Evolutionary conservation across 164 flowering plant species (phyloP), one percentile per base, ranked within the genome.

Genomic region (Malania oleifera): DNA sequence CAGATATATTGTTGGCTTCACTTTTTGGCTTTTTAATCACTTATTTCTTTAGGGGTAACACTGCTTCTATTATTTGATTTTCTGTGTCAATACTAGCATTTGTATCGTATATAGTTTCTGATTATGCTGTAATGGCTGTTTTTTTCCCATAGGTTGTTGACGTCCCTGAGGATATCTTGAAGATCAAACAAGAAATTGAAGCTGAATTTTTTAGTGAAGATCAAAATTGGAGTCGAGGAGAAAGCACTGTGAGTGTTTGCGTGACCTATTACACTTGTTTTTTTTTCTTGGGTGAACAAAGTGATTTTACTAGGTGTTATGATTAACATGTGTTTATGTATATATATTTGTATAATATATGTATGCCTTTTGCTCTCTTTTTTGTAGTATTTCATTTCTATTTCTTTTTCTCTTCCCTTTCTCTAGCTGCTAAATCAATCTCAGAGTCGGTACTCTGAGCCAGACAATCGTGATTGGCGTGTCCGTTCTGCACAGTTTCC

Each of bases 391-490:
- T 15, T 40, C 28, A 41, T 18, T 50, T 23, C 23, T 41, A n/a
- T 56, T 25, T 34, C 2, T n/a, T 53, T 28, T 39, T 23, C n/a
- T n/a, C n/a, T n/a, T n/a, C n/a, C n/a, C n/a, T n/a, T 7, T 48
- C 24, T 69, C 18, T 37, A 82, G 86, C 48, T 59, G 29, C 81
- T 63, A 50, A 73, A 23, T 63, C 93, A 75, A 69, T 7, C 84
- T 27, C 89, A 74, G 65, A 67, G 59, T 62, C 91, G 91, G 50
- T 85, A 86, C 59, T 59, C 89, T 47, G 96, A 91, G 66, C 86
- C 85, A 26, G 97, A 90, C 67, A 81, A 73, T 59, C 96, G 95
- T 67, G 97, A 90, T 54, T 93, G 99, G 99, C 96, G 88, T 64
- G 82, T 74, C 17, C 80, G 95, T 18, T 61, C 92, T 26, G 76